Percentiles rank a stretch among this genome's conserved stretches.
phyloP scores from a whole-genome alignment of 1,284 basidiomycete species.

The Ganoderma multipileum region DNA sequence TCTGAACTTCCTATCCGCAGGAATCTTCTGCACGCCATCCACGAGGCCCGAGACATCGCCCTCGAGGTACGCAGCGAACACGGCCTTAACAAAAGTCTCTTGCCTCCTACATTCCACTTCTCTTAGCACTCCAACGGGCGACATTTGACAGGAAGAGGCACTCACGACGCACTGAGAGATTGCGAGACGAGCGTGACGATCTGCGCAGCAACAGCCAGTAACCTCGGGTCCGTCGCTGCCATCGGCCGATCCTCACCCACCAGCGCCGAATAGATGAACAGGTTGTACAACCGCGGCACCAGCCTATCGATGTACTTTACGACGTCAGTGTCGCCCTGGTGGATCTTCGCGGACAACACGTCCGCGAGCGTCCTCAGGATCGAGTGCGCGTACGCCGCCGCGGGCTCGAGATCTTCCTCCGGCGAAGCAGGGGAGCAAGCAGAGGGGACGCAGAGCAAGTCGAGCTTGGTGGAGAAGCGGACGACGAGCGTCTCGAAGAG shows the following conservation, averaged over 20 bases:
- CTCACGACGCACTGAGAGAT: constrained; percentile 49
- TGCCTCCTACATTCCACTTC: constrained; percentile 51
- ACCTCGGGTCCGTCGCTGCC: constrained; percentile 64
- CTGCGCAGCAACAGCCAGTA: constrained; percentile 70
- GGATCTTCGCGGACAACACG: constrained; percentile 73
- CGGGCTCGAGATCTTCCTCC: constrained; percentile 52
- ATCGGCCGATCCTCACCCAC: constrained; percentile 39
- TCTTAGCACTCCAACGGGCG: neutral
- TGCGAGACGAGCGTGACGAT: constrained; percentile 77
- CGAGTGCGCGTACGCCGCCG: constrained; percentile 83
- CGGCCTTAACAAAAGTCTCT: constrained; percentile 56
- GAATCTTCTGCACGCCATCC: constrained; percentile 57
- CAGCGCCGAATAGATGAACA: constrained; percentile 70
- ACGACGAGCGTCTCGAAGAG: constrained; percentile 89
- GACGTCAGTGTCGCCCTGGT: constrained; percentile 70
- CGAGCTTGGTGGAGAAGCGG: constrained; percentile 82
- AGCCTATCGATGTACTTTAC: constrained; percentile 81
- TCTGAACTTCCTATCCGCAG: constrained; percentile 45
- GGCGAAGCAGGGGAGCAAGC: constrained; percentile 19
- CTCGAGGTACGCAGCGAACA: constrained; percentile 67
- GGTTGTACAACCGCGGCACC: constrained; percentile 71
- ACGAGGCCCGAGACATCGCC: constrained; percentile 65
- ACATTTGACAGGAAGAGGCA: neutral
- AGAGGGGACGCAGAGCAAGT: constrained; percentile 64
- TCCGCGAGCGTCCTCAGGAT: constrained; percentile 75